These are phyloP conservation scores for Pichia californica DNA, from an alignment of 805 yeast species.

Conservation along the genomic window DNA sequence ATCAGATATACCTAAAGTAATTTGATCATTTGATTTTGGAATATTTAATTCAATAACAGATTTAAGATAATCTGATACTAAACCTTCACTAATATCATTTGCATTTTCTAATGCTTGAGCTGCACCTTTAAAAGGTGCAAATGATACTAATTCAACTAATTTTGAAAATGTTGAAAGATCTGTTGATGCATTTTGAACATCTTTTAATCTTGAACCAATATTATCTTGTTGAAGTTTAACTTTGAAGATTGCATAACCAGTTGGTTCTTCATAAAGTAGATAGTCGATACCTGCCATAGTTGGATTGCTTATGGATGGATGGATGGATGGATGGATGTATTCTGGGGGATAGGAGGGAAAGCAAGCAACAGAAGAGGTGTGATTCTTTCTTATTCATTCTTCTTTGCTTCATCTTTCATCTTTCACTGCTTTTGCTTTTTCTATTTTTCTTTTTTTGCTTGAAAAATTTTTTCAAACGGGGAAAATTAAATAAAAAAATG, in stretches of 20 bases:
- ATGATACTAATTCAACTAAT: conserved; percentile 86
- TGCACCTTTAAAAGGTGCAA: conserved; percentile 98
- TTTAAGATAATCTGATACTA: conserved; percentile 87
- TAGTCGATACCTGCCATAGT: conserved; percentile 76
- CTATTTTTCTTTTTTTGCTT: too few relatives aligned
- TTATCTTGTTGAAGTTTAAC: conserved; percentile 92
- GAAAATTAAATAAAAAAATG: conserved; percentile 1
- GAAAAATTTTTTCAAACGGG: neutral
- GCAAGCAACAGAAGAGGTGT: neutral
- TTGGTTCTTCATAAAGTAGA: conserved; percentile 95
- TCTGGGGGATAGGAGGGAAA: neutral
- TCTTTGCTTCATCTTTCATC: too few relatives aligned
- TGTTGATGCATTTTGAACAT: conserved; percentile 84
- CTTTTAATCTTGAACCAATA: conserved; percentile 84
- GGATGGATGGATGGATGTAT: too few relatives aligned
- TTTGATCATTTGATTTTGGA: conserved; percentile 70
- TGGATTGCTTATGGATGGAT: neutral
- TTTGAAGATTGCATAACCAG: conserved; percentile 95
- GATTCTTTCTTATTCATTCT: too few relatives aligned
- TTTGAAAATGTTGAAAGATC: conserved; percentile 87
- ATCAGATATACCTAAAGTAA: conserved; percentile 84
- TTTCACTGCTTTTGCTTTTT: too few relatives aligned
- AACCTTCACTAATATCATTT: conserved; percentile 95
- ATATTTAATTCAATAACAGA: conserved; percentile 84
- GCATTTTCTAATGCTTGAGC: conserved; percentile 99